Percentiles rank a stretch among this genome's conserved stretches.
Conservation (phyloP, 176 grass and related monocot species). For the Aegilops bicornis region DNA sequence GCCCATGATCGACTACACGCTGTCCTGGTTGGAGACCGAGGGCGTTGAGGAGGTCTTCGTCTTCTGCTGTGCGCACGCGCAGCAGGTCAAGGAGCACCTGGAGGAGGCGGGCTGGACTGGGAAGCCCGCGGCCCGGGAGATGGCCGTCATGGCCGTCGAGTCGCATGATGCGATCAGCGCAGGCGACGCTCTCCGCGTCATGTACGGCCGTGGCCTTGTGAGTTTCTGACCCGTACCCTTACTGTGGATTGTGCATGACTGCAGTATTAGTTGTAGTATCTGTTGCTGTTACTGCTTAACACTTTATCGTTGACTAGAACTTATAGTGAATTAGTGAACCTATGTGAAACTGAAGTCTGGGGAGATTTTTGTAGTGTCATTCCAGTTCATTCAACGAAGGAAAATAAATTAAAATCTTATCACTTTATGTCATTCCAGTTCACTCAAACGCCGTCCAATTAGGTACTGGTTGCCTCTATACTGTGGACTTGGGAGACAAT, state of each 20-base stretch:
- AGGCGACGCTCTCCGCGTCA: conserved; percentile 71
- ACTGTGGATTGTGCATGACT: not conserved
- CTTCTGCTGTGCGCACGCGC: conserved; percentile 83
- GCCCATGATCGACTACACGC: conserved; percentile 89
- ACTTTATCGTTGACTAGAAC: not conserved
- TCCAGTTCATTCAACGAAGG: conserved; percentile 28
- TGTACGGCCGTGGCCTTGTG: conserved; percentile 57
- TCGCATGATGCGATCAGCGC: conserved; percentile 73
- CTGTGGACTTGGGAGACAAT: not conserved
- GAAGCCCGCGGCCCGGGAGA: conserved; percentile 28
- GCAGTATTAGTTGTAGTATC: not conserved
- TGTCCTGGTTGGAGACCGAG: conserved; percentile 77
- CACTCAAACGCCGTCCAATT: not conserved
- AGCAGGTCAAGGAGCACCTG: conserved; percentile 81
- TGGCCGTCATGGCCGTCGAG: conserved; percentile 61
- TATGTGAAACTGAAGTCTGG: not conserved
- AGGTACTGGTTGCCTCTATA: not conserved
- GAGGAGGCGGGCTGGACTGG: conserved; percentile 54
- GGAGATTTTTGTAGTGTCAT: not conserved
- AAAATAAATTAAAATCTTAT: not conserved
- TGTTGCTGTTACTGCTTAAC: not conserved
- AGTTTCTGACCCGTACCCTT: not conserved
- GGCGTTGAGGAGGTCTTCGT: conserved; percentile 86
- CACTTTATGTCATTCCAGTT: not conserved
- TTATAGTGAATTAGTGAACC: not conserved